Evolutionary conservation across 768 basidiomycete genomes (phyloP), one percentile per base, ranked within the genome.

Genomic region (Coprinellus aureogranulatus): DNA sequence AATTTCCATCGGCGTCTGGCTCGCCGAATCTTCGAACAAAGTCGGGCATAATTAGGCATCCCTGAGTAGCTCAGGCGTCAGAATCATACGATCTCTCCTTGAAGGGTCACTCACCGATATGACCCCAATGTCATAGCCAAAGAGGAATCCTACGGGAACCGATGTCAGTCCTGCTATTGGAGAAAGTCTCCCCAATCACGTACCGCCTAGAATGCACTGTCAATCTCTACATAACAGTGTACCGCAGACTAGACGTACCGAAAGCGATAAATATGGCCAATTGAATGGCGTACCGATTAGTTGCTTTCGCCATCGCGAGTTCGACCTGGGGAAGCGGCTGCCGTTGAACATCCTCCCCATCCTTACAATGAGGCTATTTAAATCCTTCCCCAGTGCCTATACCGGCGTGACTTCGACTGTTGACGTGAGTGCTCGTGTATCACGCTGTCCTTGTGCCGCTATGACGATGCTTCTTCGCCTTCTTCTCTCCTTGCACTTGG

Each of bases 11-110:
- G 2, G 64, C 63, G 48, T 71, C 77, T 3, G 77, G 52, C 63
- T 83, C 73, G 30, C 88, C 89, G 65, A 91, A 90, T 12, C 88
- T 82, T 53, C 72, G 62, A 62, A 89, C 77, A 68, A 91, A 91
- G 67, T 90, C 88, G 8, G 82, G 82, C 87, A 90, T 90, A 58
- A 90, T 89, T 30, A 91, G 70, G 64, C 87, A 89, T 77, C 89
- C 89, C 83, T 87, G 64, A 16, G 18, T 8, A 51, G n/a, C 18
- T n/a, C n/a, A n/a, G n/a, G n/a, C n/a, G n/a, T n/a, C n/a, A n/a
- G n/a, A n/a, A n/a, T n/a, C n/a, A n/a, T n/a, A n/a, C n/a, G n/a
- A n/a, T n/a, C n/a, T n/a, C n/a, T n/a, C n/a, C n/a, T n/a, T 30
- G n/a, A 28, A 52, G 1, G 28, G n/a, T 3, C n/a, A 67, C 79